phyloP scores from a whole-genome alignment of 768 basidiomycete species.

The Boletus vinaceobasis region DNA sequence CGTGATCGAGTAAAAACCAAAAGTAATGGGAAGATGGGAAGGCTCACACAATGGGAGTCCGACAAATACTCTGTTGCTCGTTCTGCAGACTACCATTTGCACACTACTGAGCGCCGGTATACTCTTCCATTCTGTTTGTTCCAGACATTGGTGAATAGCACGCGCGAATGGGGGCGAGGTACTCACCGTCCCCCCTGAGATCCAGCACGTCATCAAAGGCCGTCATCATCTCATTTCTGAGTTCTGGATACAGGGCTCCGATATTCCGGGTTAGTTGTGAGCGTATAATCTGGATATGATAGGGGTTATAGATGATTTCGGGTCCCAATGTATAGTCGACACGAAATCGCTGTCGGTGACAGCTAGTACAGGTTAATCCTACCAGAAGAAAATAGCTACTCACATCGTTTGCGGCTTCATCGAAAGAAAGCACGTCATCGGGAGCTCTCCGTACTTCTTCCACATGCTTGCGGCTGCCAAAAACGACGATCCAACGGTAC shows the following conservation, averaged over 20 bases:
- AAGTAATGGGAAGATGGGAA: background rate
- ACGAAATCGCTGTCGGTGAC: no score
- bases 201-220: conserved; percentile 39
- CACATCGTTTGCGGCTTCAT: no score
- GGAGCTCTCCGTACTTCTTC: no score
- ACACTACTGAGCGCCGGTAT: conserved; percentile 22
- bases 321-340: no score
- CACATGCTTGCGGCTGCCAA: no score
- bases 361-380: no score
- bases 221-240: conserved; percentile 41
- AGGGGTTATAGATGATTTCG: no score
- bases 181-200: conserved; percentile 13
- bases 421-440: no score
- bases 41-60: conserved; percentile 44
- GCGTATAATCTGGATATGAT: conserved; percentile 8
- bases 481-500: no score
- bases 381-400: no score
- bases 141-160: background rate
- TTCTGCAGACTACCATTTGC: conserved; percentile 23
- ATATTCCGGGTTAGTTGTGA: conserved; percentile 37
- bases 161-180: background rate
- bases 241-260: conserved; percentile 33
- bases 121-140: conserved; percentile 38
- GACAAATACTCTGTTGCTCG: conserved; percentile 46
- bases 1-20: conserved; percentile 1